A percentile compares a stretch with the other conserved stretches of the same genome.
These are phyloP conservation scores for Metarhizium rileyi DNA, from an alignment of 2,329 filamentous ascomycete species.

Conservation along the genomic window DNA sequence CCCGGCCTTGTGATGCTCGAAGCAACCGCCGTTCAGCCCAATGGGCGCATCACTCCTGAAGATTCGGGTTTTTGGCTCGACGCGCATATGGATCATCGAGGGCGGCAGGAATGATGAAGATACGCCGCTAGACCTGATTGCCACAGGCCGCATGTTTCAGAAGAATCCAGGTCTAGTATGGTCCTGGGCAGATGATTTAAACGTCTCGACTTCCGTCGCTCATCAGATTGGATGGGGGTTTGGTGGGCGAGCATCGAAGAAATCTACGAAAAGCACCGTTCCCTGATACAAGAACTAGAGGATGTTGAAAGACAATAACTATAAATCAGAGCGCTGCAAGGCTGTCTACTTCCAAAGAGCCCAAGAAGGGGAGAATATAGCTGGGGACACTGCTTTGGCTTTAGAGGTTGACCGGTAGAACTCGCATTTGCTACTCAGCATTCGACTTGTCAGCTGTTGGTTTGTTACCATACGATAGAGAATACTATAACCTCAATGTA, in stretches of 20 bases:
- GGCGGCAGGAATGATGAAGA: constrained; percentile 22
- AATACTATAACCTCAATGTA: too few species aligned
- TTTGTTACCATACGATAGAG: too few species aligned
- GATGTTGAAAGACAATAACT: too few species aligned
- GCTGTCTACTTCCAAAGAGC: too few species aligned
- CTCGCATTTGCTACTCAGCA: too few species aligned
- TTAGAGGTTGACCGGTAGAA: too few species aligned
- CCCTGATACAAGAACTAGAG: neutral
- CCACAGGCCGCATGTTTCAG: constrained; percentile 44
- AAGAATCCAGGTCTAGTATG: constrained; percentile 49
- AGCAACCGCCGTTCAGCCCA: constrained; percentile 55
- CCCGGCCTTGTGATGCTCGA: constrained; percentile 58
- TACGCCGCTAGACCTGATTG: constrained; percentile 37
- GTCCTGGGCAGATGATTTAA: constrained; percentile 44
- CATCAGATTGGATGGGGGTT: constrained; percentile 49
- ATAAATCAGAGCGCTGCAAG: too few species aligned
- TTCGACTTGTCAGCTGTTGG: too few species aligned
- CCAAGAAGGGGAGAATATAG: too few species aligned
- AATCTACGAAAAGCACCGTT: neutral
- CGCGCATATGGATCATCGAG: constrained; percentile 51
- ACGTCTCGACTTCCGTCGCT: constrained; percentile 34
- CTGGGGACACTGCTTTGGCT: too few species aligned
- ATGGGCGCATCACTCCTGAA: constrained; percentile 64
- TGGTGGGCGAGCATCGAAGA: constrained; percentile 17
- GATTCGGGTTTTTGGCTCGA: constrained; percentile 63